A percentile compares a stretch with the other conserved stretches of the same genome.
These are phyloP conservation scores for Colletotrichum eremochloae DNA, from an alignment of 2,329 filamentous ascomycete genomes.

Conservation along the genomic window DNA sequence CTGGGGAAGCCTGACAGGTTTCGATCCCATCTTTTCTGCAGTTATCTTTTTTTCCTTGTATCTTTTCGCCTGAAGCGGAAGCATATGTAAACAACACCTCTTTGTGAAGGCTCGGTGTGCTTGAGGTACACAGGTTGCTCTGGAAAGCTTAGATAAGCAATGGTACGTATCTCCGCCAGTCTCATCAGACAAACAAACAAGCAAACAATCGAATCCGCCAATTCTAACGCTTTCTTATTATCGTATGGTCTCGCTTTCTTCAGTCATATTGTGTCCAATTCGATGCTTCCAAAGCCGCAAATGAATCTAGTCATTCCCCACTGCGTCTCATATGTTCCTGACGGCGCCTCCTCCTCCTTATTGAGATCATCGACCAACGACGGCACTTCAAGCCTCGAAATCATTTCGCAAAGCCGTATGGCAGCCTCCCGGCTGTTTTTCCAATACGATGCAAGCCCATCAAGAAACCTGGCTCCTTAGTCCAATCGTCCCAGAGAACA, in stretches of 20 bases:
- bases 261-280: no score
- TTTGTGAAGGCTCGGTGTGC: not conserved
- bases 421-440: no score
- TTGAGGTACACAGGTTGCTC: not conserved
- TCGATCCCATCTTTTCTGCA: no score
- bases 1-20: not conserved
- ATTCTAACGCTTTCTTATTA: not conserved
- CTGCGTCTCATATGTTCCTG: not conserved
- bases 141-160: constrained; percentile 6
- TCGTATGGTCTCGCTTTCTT: no score
- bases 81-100: not conserved
- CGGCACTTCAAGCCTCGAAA: not conserved
- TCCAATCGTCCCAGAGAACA: constrained; percentile 11
- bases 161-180: not conserved
- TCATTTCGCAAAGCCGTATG: not conserved
- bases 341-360: not conserved
- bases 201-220: not conserved
- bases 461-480: not conserved
- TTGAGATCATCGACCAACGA: not conserved
- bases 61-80: not conserved
- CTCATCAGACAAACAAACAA: not conserved
- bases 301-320: not conserved
- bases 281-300: not conserved
- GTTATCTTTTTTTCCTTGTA: not conserved
- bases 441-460: not conserved